A percentile compares a stretch with the other conserved stretches of the same genome.
Evolutionary conservation across 306 rosid genomes (phyloP).

Genomic region (Begonia loranthoides): DNA sequence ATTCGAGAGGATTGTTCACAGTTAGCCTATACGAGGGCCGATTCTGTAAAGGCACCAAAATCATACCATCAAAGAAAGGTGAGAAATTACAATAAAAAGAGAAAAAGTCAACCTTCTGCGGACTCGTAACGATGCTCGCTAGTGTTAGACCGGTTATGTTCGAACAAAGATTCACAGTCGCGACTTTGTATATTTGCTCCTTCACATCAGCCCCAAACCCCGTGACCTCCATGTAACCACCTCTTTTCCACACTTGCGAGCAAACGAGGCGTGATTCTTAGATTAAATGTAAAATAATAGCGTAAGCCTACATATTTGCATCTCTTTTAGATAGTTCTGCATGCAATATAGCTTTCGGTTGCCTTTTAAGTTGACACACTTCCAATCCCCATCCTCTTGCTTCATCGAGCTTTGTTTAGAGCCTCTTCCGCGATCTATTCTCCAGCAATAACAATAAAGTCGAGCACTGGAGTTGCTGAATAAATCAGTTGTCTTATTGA

Average conservation of each 20-base stretch:
- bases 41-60: not conserved
- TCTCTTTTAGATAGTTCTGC: slow-evolving; percentile 2
- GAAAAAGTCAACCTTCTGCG: slow-evolving; percentile 53
- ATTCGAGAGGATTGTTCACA: no score
- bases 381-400: slow-evolving; percentile 85
- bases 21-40: not conserved
- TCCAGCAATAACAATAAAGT: no score
- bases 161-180: slow-evolving; percentile 87
- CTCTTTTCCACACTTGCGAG: slow-evolving; percentile 92
- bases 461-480: not conserved
- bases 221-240: slow-evolving; percentile 92
- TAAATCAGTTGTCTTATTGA: slow-evolving; percentile 2
- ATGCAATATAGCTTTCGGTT: slow-evolving; percentile 53
- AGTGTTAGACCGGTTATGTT: slow-evolving; percentile 85
- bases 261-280: no score
- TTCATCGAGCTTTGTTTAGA: slow-evolving; percentile 25
- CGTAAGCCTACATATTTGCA: not conserved
- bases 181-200: slow-evolving; percentile 80
- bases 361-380: slow-evolving; percentile 54
- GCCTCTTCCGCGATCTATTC: not conserved
- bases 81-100: not conserved
- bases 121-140: slow-evolving; percentile 85
- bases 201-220: slow-evolving; percentile 68
- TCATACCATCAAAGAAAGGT: slow-evolving; percentile 2
- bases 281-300: slow-evolving; percentile 4